Evolutionary conservation across 371 early-diverging fungal species (phyloP).

Genomic region (Mucor irregularis): DNA sequence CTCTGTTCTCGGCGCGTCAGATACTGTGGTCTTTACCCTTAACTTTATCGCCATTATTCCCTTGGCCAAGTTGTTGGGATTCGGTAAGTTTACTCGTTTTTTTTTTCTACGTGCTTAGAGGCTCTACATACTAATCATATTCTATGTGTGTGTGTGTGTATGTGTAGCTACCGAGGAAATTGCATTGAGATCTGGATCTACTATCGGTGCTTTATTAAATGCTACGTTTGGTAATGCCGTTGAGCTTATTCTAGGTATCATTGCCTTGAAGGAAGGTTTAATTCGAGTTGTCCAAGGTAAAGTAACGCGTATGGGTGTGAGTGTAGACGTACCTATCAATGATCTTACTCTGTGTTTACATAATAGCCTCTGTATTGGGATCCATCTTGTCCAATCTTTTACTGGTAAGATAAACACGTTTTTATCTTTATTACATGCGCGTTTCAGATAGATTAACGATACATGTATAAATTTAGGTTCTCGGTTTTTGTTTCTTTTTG

Average conservation of each 20-base stretch:
- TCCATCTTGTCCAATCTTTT: constrained; percentile 50
- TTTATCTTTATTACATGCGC: neutral
- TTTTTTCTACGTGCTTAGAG: too few relatives aligned
- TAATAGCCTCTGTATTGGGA: constrained; percentile 41
- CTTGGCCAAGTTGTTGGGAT: constrained; percentile 72
- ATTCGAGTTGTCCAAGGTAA: constrained; percentile 73
- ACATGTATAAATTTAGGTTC: constrained; percentile 15
- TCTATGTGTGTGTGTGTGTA: neutral
- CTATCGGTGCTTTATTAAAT: constrained; percentile 29
- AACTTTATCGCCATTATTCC: constrained; percentile 95
- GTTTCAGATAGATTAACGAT: neutral
- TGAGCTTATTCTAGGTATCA: constrained; percentile 74
- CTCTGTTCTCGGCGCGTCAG: constrained; percentile 58
- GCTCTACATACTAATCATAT: too few relatives aligned
- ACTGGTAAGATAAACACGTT: constrained; percentile 23
- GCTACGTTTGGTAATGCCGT: constrained; percentile 59
- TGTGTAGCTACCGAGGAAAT: constrained; percentile 46
- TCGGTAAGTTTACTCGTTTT: constrained; percentile 24
- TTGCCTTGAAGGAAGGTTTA: constrained; percentile 75
- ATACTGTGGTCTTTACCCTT: constrained; percentile 71
- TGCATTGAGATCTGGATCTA: constrained; percentile 42
- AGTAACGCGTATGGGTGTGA: neutral
- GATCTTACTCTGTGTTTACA: neutral
- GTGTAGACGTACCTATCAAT: neutral
- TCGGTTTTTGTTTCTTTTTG: neutral